Evolutionary conservation across 2,329 filamentous ascomycete genomes (phyloP), one percentile per base, ranked within the genome.

Genomic region (Alternaria alternata): DNA sequence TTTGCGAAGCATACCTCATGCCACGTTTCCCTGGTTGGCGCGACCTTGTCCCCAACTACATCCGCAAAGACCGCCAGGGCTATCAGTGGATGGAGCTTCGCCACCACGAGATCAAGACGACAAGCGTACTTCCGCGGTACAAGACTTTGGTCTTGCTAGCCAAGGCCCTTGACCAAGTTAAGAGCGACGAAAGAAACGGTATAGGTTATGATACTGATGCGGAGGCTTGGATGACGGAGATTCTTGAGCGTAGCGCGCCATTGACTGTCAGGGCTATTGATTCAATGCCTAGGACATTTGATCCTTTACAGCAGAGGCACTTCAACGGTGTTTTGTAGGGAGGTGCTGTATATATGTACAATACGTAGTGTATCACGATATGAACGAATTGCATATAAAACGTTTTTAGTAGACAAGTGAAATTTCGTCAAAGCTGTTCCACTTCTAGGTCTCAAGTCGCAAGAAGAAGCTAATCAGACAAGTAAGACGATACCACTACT

Each of bases 1-100:
- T 89, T 52, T 94, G 91, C 74, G 94, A 98, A 80, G 80, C 83
- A 26, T 87, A 88, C 61, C 88, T 98, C 56, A 96, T 97, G 86
- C 84, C 86, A 1, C 83, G 86, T 34, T 97, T 93, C 86, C 86
- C 86, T 11, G 92, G 93, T 24, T 97, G 93, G 92, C 70, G 67
- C 26, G 38, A 59, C 3, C 63, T 72, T 7, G 51, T 59, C 4
- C 71, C 75, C 0, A 65, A 59, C 44, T 75, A 72, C 55, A 58
- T 64, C 30, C 73, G 69, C 49, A 53, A 64, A 16, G 66, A 72
- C 38, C 60, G 53, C 4, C 55, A 34, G 12, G 70, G 73, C 1
- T 71, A 74, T 55, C 44, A 69, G 16, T 73, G 63, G 61, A 72
- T 77, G 69, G 70, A 76, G 46, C 46, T 76, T 2, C 68, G 75